Conservation (phyloP, 495 filamentous ascomycete species). For the Durotheca rogersii region DNA sequence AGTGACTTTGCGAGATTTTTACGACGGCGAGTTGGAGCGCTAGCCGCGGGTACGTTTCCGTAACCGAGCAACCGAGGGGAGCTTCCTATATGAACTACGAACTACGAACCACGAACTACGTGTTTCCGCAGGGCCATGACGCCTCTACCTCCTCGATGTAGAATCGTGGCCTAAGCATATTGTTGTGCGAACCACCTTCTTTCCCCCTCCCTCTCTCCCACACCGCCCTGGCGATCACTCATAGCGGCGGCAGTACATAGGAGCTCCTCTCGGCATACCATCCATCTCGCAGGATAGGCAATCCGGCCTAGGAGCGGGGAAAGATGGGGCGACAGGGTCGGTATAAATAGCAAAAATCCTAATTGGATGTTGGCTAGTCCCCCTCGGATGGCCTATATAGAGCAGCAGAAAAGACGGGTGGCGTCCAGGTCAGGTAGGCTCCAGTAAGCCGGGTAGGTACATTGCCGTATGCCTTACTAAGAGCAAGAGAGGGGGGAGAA, state of each 20-base stretch:
- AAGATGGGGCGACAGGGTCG: not conserved
- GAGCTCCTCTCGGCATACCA: not conserved
- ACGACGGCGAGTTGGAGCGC: not conserved
- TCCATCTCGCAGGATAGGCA: not conserved
- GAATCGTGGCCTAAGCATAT: not conserved
- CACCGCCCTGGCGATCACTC: not conserved
- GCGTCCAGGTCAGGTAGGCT: too few relatives aligned
- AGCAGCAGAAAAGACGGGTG: too few relatives aligned
- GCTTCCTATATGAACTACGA: too few relatives aligned
- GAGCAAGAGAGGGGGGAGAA: constrained; percentile 15
- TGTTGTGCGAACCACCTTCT: not conserved
- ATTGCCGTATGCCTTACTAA: too few relatives aligned
- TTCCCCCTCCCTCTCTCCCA: not conserved
- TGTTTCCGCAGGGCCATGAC: not conserved
- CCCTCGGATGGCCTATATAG: not conserved
- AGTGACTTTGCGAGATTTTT: too few relatives aligned
- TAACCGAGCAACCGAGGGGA: not conserved
- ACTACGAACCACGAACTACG: too few relatives aligned
- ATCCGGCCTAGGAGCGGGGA: not conserved
- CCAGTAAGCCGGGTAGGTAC: too few relatives aligned
- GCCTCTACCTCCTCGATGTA: not conserved
- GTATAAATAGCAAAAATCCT: too few relatives aligned
- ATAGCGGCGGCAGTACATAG: too few relatives aligned
- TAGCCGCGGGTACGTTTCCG: not conserved
- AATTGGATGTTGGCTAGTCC: too few relatives aligned